Evolutionary conservation across 208 protist species (phyloP).

Genomic region (Trypanosoma melophagium): DNA sequence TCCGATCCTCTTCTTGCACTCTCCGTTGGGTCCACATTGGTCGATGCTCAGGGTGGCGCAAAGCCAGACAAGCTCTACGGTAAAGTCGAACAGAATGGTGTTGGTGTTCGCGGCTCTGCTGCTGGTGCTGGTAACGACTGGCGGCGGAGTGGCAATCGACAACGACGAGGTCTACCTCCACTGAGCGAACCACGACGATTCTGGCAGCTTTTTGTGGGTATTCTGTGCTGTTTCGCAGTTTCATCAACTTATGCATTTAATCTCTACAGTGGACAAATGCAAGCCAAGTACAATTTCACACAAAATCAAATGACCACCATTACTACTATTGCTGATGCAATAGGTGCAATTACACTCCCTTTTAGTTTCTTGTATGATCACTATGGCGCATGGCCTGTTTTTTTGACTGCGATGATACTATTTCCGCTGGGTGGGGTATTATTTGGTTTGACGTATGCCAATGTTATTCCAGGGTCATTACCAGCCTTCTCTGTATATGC

Average conservation of each 20-base stretch:
- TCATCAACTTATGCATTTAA: slow-evolving; percentile 78
- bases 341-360: slow-evolving; percentile 56
- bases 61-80: no score
- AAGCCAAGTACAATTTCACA: slow-evolving; percentile 68
- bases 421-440: slow-evolving; percentile 54
- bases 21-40: no score
- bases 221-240: slow-evolving; percentile 57
- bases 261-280: slow-evolving; percentile 68
- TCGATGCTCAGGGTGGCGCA: no score
- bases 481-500: slow-evolving; percentile 54
- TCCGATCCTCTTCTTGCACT: no score
- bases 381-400: slow-evolving; percentile 69
- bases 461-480: slow-evolving; percentile 53
- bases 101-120: not conserved
- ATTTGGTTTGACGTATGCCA: slow-evolving; percentile 60
- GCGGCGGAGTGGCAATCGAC: not conserved
- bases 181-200: slow-evolving; percentile 60
- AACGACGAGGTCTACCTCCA: no score
- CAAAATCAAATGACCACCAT: slow-evolving; percentile 79
- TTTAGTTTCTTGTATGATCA: slow-evolving; percentile 71
- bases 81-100: not conserved
- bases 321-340: slow-evolving; percentile 47
- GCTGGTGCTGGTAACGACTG: not conserved
- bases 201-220: slow-evolving; percentile 57
- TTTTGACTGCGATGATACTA: slow-evolving; percentile 45